phyloP scores from a whole-genome alignment of 2,329 filamentous ascomycete species.

The Fusarium proliferatum region DNA sequence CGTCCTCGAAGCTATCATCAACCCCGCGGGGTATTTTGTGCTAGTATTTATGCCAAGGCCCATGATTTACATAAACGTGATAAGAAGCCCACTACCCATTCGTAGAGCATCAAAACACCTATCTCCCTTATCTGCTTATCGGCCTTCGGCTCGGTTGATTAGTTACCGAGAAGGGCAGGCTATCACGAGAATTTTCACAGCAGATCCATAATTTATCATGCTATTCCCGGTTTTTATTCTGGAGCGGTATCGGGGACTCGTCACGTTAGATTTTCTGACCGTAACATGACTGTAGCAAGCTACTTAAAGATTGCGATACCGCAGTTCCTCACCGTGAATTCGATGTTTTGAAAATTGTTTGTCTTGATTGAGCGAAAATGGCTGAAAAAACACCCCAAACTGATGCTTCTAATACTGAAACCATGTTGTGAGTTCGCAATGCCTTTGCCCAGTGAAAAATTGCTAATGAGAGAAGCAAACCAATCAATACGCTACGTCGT shows the following conservation, averaged over 20 bases:
- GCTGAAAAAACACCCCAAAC: neutral
- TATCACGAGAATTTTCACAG: conserved; percentile 2
- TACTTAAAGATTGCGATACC: neutral
- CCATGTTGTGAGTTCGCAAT: conserved; percentile 2
- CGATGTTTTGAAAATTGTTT: no score
- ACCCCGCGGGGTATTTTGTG: neutral
- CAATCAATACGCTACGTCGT: neutral
- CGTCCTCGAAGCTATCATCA: neutral
- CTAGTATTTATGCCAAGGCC: neutral
- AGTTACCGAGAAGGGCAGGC: neutral
- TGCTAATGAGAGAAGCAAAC: neutral
- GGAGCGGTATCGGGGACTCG: neutral
- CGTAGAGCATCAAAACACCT: neutral
- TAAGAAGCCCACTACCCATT: neutral
- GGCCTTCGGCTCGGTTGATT: neutral
- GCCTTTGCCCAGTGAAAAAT: rapidly evolving
- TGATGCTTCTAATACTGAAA: neutral
- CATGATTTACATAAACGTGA: neutral
- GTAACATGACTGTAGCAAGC: neutral
- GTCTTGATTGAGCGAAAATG: neutral
- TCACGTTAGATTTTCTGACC: neutral
- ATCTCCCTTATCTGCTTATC: neutral
- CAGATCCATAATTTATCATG: conserved; percentile 1
- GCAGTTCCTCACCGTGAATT: neutral
- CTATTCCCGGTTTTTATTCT: conserved; percentile 3